Base-by-base conservation (phyloP, 73 alveolate species). In the Stentor roeselii region DNA sequence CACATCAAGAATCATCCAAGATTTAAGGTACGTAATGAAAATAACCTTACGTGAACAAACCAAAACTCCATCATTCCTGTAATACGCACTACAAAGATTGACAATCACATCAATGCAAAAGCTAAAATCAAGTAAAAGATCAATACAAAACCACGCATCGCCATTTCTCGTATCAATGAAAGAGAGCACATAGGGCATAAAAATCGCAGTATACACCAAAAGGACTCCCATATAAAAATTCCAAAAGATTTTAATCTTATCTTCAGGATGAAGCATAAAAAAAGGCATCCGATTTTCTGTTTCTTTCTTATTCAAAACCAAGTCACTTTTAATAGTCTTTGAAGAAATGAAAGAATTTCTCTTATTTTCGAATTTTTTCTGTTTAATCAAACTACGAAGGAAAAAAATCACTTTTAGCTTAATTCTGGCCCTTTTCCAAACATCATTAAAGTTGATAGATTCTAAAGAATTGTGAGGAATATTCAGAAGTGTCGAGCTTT, bases 111-210 rank as follows among this genome's bases (percentile, higher is more conserved):
- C 98, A 60, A 82, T 2, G 74, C 88, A 78, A 83, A 91, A 93
- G 35, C 60, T 35, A 2, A 89, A 58, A 84, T 93, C 96, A 21
- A 89, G 78, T 11, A 87, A 27, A 1, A 91, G 4, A 59, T 90
- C 96, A 3, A 90, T 75, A 27, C 82, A 15, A 59, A 58, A 89
- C 87, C 92, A 87, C 59, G 88, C 60, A 60, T 34, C 75, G 0
- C 42, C 75, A n/a, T n/a, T 37, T 27, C 59, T 83, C 31, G 42
- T 37, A 3, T 83, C 92, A 21, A 75, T 77, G 75, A 92, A 92
- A n/a, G 95, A 82, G 34, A 92, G 60, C 60, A 61, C 67, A 59
- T 42, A 90, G 4, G 97, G 97, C 89, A 89, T 92, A 32, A 92
- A 4, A 3, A 87, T 84, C 32, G 95, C 97, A 3, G 89, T 86